Evolutionary conservation across 2,329 filamentous ascomycete genomes (phyloP), one percentile per base, ranked within the genome.

Genomic region (Aspergillus persii): DNA sequence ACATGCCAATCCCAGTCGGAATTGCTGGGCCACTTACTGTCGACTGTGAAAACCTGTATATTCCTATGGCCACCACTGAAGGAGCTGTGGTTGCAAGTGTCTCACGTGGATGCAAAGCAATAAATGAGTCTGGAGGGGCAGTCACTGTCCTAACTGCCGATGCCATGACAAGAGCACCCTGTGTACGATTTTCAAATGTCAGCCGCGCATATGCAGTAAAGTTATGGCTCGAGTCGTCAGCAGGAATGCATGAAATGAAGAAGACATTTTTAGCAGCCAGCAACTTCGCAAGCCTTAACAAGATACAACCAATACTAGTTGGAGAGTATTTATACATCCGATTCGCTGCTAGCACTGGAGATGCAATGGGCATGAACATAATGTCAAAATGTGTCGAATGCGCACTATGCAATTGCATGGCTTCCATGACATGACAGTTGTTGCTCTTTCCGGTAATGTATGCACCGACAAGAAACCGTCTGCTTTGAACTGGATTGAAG

Each of bases 321-420:
- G 93, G 93, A 31, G 96, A 92, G 3, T 90, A 96, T 74, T 85
- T 97, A 33, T 97, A 94, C 74, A 91, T 96, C 62, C 90, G 93
- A 36, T 97, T 97, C 86, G 96, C 95, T 83, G 96, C 93, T 1
- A 96, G 92, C 0, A 97, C 93, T 3, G 93, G 93, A 66, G 93
- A 97, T 73, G 93, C 93, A 62, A 97, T 97, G 94, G 93, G 93
- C 62, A 97, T 97, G 94, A 97, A 97, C 83, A 97, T 97, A 93
- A 97, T 97, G 63, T 96, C 92, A 64, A 97, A 97, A 82, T 93
- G 93, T 73, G 92, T 96, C 30, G 93, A 97, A 80, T 88, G 96
- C 72, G 92, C 93, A 86, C 96, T 69, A 97, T 97, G 93, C 88
- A 79, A 33, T 91, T 96, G 65, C 86, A 84, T 61, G 92, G 92